Percentiles rank a stretch among this genome's conserved stretches.
Conservation (phyloP, 2,329 filamentous ascomycete genomes). For the Exophiala viscosa region DNA sequence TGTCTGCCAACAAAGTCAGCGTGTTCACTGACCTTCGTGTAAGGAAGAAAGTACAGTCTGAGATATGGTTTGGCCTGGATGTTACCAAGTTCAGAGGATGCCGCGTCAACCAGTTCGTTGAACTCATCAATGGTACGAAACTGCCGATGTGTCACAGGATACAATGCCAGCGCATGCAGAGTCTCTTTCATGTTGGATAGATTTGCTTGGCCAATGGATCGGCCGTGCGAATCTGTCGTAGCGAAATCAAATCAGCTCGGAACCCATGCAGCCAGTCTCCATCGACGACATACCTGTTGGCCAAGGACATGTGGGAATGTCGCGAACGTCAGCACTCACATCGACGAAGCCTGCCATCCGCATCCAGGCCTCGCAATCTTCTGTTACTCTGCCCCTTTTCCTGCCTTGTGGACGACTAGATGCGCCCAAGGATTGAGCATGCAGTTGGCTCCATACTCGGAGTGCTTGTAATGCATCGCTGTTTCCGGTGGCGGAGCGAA, state of each 20-base stretch:
- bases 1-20: not conserved
- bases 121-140: conserved; percentile 9
- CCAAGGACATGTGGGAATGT: conserved; percentile 21
- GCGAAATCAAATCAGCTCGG: not conserved
- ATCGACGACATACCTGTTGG: conserved; percentile 6
- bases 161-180: conserved; percentile 12
- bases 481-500: conserved; percentile 12
- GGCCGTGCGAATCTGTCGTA: conserved; percentile 9
- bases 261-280: too few relatives aligned
- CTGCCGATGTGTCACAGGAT: conserved; percentile 7
- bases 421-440: conserved; percentile 3
- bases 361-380: conserved; percentile 15
- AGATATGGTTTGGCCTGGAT: conserved; percentile 15
- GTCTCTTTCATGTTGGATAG: conserved; percentile 17
- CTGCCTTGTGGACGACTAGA: conserved; percentile 12
- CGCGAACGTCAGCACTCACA: conserved; percentile 12
- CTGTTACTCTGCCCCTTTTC: conserved; percentile 10
- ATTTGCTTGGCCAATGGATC: conserved; percentile 16
- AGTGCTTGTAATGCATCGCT: conserved; percentile 15
- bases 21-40: not conserved
- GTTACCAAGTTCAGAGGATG: conserved; percentile 13
- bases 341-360: conserved; percentile 18
- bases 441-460: conserved; percentile 16
- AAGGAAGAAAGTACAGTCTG: conserved; percentile 10
- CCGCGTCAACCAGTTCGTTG: conserved; percentile 3